Evolutionary conservation across 2,329 filamentous ascomycete genomes (phyloP).

Genomic region (Ophiosphaerella narmari): DNA sequence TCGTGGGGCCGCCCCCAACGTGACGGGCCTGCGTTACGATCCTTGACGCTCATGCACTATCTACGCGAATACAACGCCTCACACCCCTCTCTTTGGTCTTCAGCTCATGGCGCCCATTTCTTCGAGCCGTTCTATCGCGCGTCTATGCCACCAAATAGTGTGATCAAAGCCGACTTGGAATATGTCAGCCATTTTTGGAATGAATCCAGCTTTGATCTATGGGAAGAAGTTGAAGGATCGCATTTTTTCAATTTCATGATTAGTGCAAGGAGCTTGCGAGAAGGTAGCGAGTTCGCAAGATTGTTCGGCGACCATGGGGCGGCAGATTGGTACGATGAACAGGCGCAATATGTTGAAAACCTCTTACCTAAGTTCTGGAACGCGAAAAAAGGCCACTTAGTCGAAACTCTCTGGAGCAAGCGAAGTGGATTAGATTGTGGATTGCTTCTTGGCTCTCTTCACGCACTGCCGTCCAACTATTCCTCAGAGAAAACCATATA

Average conservation of each 20-base stretch:
- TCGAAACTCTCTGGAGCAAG: conserved; percentile 41
- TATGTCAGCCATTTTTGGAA: conserved; percentile 52
- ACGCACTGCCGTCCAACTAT: conserved; percentile 30
- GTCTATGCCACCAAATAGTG: conserved; percentile 41
- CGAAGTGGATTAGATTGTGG: conserved; percentile 47
- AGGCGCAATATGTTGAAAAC: conserved; percentile 41
- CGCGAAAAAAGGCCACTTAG: conserved; percentile 40
- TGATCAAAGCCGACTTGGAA: conserved; percentile 53
- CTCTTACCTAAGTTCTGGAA: conserved; percentile 47
- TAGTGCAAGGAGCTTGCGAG: conserved; percentile 42
- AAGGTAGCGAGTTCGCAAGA: conserved; percentile 41
- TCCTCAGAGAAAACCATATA: conserved; percentile 27
- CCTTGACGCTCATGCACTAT: conserved; percentile 50
- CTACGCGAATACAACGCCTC: conserved; percentile 48
- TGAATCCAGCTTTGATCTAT: conserved; percentile 49
- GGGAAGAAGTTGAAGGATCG: conserved; percentile 52
- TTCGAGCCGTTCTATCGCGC: conserved; percentile 45
- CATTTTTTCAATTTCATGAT: conserved; percentile 50
- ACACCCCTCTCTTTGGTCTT: conserved; percentile 44
- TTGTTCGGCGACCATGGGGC: conserved; percentile 45
- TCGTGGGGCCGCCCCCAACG: conserved; percentile 52
- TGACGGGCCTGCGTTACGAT: conserved; percentile 51
- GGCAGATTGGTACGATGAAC: conserved; percentile 44
- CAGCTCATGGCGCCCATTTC: conserved; percentile 28
- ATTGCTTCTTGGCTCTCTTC: conserved; percentile 45